Evolutionary conservation across 108 stramenopile genomes (phyloP), one percentile per base, ranked within the genome.

Genomic region (Cyclotella choctawhatcheeana): DNA sequence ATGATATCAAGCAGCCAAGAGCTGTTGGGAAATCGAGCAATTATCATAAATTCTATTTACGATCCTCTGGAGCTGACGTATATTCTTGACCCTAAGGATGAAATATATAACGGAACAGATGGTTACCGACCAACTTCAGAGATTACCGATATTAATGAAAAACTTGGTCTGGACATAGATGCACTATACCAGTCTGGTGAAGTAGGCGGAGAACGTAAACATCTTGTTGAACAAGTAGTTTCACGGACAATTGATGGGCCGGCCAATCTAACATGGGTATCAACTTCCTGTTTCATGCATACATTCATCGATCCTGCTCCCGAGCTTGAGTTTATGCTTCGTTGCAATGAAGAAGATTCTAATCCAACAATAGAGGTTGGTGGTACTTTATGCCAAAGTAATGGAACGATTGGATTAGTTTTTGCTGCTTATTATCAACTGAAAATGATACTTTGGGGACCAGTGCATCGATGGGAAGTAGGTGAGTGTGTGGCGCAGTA

Each of bases 201-300:
- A 17, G 7, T 17, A 6, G 51, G 51, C 7, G 51, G 51, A 52
- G 51, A 52, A 17, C 51, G 51, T 18, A 52, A 52, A 17, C 51
- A 52, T 52, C 6, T 52, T 5, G 16, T 52, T 13, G 21, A 52
- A 17, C 51, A 52, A n/a, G n/a, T n/a, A n/a, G n/a, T n/a, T n/a
- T n/a, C n/a, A n/a, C n/a, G n/a, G n/a, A n/a, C n/a, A n/a, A n/a
- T n/a, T n/a, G n/a, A n/a, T n/a, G n/a, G n/a, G n/a, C n/a, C n/a
- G n/a, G n/a, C n/a, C n/a, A 24, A 52, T 6, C 7, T 52, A 22
- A 52, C 6, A 24, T 52, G 51, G 51, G 18, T 52, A 17, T 52
- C 51, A 52, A 52, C 51, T 24, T 52, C 51, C 22, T 52, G 51
- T 17, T 7, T 52, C 22, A 24, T 18, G 21, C 51, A 52, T 52